A percentile compares a stretch with the other conserved stretches of the same genome.
Conservation (phyloP, 345 rosid genomes). For the Iberis pinnata region DNA sequence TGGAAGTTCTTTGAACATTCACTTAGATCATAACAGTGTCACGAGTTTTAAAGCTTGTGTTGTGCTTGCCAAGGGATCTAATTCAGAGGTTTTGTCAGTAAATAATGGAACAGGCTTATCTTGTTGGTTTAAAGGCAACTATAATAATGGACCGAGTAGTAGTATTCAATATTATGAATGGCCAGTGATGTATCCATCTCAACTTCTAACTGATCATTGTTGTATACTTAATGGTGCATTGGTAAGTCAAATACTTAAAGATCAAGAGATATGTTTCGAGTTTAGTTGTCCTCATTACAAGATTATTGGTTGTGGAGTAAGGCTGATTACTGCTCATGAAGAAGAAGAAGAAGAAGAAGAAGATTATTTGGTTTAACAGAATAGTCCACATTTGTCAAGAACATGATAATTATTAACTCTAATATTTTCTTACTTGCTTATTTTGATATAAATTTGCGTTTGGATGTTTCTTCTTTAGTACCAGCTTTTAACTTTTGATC, state of each 20-base stretch:
- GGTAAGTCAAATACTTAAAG: background rate
- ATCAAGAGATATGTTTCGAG: conserved; percentile 1
- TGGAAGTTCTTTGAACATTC: conserved; percentile 1
- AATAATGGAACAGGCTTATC: background rate
- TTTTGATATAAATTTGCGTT: no score
- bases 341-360: no score
- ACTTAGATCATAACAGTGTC: background rate
- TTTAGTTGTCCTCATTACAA: background rate
- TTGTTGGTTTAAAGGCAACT: background rate
- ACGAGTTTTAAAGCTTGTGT: background rate
- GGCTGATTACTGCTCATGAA: background rate
- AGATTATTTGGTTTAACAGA: no score
- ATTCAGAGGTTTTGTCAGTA: background rate
- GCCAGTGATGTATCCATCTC: conserved; percentile 7
- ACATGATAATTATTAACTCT: no score
- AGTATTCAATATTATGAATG: background rate
- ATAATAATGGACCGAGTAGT: background rate
- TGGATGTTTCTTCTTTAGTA: no score
- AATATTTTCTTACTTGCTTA: no score
- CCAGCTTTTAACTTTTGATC: no score
- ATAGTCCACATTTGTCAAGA: no score
- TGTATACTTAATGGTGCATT: background rate
- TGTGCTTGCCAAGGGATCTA: background rate
- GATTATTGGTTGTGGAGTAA: conserved; percentile 3
- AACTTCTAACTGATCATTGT: background rate